These are phyloP conservation scores for Anthracocystis panici-leucophaei DNA, from an alignment of 1,284 basidiomycete genomes.

Conservation along the genomic window DNA sequence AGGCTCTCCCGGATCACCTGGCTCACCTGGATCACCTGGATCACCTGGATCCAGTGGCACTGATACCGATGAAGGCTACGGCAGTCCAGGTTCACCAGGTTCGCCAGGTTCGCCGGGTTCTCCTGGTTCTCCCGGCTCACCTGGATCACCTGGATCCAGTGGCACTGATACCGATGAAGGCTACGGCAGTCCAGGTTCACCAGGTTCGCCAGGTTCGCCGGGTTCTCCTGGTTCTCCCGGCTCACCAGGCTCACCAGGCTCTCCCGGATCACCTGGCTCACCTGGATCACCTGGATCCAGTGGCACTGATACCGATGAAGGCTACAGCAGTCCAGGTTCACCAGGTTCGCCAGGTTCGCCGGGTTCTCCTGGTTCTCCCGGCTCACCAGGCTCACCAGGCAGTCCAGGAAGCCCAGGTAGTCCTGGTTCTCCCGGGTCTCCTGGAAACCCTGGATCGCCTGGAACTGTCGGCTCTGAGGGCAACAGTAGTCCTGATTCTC, in stretches of 20 bases:
- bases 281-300: not conserved
- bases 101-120: not conserved
- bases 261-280: too few species aligned
- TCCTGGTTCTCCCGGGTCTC: conserved; percentile 4
- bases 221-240: conserved; percentile 3
- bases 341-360: not conserved
- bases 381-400: not conserved
- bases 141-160: not conserved
- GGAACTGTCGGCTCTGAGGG: not conserved
- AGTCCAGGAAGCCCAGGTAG: conserved; percentile 1
- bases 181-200: not conserved
- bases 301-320: too few species aligned
- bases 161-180: not conserved
- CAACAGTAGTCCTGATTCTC: not conserved
- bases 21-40: not conserved
- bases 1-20: not conserved
- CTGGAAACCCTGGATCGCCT: not conserved
- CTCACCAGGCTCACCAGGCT: not conserved
- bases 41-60: not conserved
- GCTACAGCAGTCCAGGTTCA: too few species aligned
- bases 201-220: not conserved
- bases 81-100: not conserved
- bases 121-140: not conserved
- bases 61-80: too few species aligned
- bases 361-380: conserved; percentile 1